A percentile compares a stretch with the other conserved stretches of the same genome.
phyloP scores from a whole-genome alignment of 169 alveolate genomes.

The Plasmodium reichenowi region DNA sequence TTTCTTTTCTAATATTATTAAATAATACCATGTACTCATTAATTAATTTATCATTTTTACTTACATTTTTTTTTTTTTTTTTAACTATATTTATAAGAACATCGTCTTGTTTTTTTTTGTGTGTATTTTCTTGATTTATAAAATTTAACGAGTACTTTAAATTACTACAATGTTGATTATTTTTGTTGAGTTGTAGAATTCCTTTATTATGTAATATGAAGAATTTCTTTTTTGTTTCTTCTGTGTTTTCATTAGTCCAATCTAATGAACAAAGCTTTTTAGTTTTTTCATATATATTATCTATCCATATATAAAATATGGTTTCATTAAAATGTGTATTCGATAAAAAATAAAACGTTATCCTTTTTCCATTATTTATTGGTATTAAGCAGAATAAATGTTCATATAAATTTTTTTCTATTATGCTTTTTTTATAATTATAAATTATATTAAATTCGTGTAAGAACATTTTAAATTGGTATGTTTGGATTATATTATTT shows the following conservation, averaged over 20 bases:
- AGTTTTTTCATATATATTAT: constrained; percentile 10
- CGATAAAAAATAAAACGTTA: constrained; percentile 34
- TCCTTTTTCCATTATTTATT: constrained; percentile 4
- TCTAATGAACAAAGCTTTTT: constrained; percentile 3
- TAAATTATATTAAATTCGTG: constrained; percentile 39
- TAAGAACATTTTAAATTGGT: constrained; percentile 51
- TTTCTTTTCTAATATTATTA: constrained; percentile 59
- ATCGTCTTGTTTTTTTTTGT: neutral
- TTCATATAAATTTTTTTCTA: constrained; percentile 72
- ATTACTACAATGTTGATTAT: neutral
- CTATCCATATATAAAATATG: constrained; percentile 56
- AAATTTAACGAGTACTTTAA: neutral
- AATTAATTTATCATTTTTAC: constrained; percentile 7
- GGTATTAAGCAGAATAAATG: constrained; percentile 22
- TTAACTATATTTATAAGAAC: neutral
- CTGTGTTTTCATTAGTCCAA: neutral
- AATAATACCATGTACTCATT: constrained; percentile 38
- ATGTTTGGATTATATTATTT: neutral
- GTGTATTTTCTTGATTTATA: neutral
- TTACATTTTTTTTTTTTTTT: constrained; percentile 48
- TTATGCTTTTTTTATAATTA: constrained; percentile 32
- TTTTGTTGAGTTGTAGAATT: neutral
- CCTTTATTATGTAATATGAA: constrained; percentile 50
- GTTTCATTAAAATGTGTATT: constrained; percentile 9
- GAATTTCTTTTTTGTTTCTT: constrained; percentile 19